These are phyloP conservation scores for Pseudocercospora eumusae DNA, from an alignment of 2,329 filamentous ascomycete genomes.

Conservation along the genomic window DNA sequence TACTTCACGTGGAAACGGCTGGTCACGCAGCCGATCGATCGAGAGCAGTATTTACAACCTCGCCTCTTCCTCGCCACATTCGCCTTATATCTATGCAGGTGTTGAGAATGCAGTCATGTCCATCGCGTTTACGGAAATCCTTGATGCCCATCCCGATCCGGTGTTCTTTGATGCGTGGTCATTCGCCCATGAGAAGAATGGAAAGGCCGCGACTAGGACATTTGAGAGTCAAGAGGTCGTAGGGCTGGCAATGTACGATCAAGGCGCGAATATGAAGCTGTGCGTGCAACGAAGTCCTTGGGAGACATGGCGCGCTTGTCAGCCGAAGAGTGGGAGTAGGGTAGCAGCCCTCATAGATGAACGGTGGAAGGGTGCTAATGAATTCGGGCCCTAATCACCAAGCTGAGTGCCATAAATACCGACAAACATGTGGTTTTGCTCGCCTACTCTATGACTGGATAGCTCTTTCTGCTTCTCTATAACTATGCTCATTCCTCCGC, in stretches of 20 bases:
- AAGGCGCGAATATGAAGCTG: slow-evolving; percentile 45
- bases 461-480: no score
- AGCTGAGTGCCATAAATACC: no score
- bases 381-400: slow-evolving; percentile 16
- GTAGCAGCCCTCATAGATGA: slow-evolving; percentile 40
- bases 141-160: slow-evolving; percentile 49
- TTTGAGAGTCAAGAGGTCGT: slow-evolving; percentile 40
- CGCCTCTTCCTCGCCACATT: slow-evolving; percentile 48
- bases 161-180: slow-evolving; percentile 33
- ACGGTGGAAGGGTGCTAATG: slow-evolving; percentile 40
- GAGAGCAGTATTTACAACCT: slow-evolving; percentile 53
- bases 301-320: slow-evolving; percentile 29
- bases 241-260: slow-evolving; percentile 51
- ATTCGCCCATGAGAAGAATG: not conserved
- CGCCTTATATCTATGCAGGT: slow-evolving; percentile 51
- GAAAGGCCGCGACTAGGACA: not conserved
- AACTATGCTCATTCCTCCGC: no score
- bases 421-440: no score
- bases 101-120: slow-evolving; percentile 49
- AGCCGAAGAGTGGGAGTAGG: slow-evolving; percentile 21
- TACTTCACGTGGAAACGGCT: slow-evolving; percentile 29
- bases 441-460: not conserved
- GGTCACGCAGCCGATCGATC: slow-evolving; percentile 26
- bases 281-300: slow-evolving; percentile 43
- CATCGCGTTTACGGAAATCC: slow-evolving; percentile 47